Evolutionary conservation across 179 eudicot species (phyloP), one percentile per base, ranked within the genome.

Genomic region (Vitellaria paradoxa): DNA sequence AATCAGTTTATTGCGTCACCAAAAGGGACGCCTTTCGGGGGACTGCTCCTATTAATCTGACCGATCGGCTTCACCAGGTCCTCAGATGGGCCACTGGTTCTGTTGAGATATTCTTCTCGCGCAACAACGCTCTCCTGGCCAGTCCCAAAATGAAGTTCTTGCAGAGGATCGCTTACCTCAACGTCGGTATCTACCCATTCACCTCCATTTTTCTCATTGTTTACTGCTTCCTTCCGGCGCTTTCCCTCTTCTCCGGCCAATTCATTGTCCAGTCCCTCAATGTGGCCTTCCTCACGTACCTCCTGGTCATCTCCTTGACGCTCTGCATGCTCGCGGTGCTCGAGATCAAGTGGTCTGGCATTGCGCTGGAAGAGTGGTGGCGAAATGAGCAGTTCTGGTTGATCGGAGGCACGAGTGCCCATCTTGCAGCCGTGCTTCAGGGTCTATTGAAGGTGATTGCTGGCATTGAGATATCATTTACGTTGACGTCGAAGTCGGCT

Each of bases 1-100:
- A 67, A 55, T 93, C 97, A 0, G 74, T 93, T 40, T 93, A 93
- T 78, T 91, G 96, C 66, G 96, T 93, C 18, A 89, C 97, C 10
- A 86, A 89, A 71, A 85, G 93, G 49, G 96, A 91, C 55, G 97
- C 97, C 14, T 93, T 93, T 50, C 91, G 92, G 45, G 96, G 97
- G 60, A 91, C 96, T 3, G 97, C 97, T 12, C 97, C 97, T 0
- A 93, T 93, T 20, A 93, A 93, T 73, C 90, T 93, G 77, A 91
- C 96, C 0, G 97, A 93, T 66, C 76, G 97, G 72, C 92, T 93
- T 64, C 96, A 93, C 77, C 97, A 93, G 83, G 97, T 93, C 60
- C 90, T 93, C 37, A 90, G 97, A 15, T 93, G 97, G 97, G 97
- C 97, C 24, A 91, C 96, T 7, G 97, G 97, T 9, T 93, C 97